Conservation (phyloP, 257 asterid species). For the Coffea eugenioides region DNA sequence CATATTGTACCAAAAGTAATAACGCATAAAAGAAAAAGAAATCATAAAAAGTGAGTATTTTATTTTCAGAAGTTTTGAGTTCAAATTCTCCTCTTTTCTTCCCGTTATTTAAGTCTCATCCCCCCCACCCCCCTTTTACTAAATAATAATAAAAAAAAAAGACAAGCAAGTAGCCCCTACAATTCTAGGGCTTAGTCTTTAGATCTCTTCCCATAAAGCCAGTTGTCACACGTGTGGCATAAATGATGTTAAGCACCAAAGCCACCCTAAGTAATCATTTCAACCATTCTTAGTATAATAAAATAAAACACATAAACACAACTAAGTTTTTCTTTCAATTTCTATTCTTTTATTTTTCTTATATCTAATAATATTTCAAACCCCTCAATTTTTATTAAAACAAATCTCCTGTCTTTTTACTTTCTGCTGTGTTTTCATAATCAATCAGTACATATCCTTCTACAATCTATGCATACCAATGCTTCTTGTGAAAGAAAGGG, state of each 20-base stretch:
- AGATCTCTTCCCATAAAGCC: slow-evolving; percentile 41
- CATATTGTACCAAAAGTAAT: background rate
- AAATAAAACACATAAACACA: background rate
- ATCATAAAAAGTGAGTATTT: background rate
- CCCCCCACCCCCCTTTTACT: too few species aligned
- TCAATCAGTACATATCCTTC: slow-evolving; percentile 7
- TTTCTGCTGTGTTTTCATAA: slow-evolving; percentile 26
- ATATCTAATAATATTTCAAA: too few species aligned
- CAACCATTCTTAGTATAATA: slow-evolving; percentile 36
- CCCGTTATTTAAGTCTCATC: too few species aligned
- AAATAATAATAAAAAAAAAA: too few species aligned
- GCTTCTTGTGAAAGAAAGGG: slow-evolving; percentile 29
- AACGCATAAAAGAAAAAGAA: background rate
- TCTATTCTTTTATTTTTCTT: background rate
- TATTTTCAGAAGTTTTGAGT: background rate
- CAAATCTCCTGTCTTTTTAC: background rate
- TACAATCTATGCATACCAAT: slow-evolving; percentile 18
- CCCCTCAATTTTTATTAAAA: background rate
- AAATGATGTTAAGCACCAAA: slow-evolving; percentile 68
- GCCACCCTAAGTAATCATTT: slow-evolving; percentile 54
- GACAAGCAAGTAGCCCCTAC: background rate
- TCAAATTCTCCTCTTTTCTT: too few species aligned
- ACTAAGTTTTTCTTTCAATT: background rate
- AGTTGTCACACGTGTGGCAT: slow-evolving; percentile 79
- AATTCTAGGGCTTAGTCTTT: background rate